Evolutionary conservation across 108 stramenopile species (phyloP).

Genomic region (Poteriospumella lacustris): DNA sequence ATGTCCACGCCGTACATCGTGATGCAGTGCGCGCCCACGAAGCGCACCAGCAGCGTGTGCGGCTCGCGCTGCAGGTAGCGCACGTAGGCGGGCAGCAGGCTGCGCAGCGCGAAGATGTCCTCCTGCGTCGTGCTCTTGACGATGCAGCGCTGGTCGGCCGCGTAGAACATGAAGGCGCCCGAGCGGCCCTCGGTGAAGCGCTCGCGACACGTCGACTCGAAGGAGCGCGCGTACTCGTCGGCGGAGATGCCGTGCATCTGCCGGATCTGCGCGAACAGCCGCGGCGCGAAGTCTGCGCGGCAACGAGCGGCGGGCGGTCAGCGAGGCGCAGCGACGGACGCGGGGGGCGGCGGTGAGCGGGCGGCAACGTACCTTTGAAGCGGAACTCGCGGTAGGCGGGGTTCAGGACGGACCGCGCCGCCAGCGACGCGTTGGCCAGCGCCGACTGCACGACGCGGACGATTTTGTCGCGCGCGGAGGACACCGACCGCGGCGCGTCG

Average conservation of each 20-base stretch:
- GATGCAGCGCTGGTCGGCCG: constrained; percentile 10
- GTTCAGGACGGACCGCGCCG: neutral
- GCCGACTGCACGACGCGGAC: no score
- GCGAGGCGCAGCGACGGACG: no score
- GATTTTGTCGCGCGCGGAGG: no score
- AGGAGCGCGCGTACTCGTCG: constrained; percentile 10
- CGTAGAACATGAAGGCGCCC: constrained; percentile 25
- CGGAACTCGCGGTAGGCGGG: neutral
- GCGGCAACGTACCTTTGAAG: constrained; percentile 2
- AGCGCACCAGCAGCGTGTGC: constrained; percentile 18
- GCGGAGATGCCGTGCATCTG: neutral
- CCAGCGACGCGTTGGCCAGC: neutral
- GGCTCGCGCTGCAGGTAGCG: neutral
- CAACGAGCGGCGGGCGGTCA: no score
- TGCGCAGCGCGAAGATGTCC: neutral
- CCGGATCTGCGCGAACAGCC: constrained; percentile 12
- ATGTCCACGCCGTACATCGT: neutral
- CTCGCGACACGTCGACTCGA: constrained; percentile 14
- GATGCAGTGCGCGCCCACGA: constrained; percentile 27
- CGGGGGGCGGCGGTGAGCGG: no score
- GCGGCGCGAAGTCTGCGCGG: no score
- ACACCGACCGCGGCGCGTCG: no score
- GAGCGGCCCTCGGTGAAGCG: constrained; percentile 24
- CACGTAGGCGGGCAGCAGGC: neutral
- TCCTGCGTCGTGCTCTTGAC: constrained; percentile 24